Evolutionary conservation across 129 eudicot species (phyloP), one percentile per base, ranked within the genome.

Genomic region (Flaveria robusta): DNA sequence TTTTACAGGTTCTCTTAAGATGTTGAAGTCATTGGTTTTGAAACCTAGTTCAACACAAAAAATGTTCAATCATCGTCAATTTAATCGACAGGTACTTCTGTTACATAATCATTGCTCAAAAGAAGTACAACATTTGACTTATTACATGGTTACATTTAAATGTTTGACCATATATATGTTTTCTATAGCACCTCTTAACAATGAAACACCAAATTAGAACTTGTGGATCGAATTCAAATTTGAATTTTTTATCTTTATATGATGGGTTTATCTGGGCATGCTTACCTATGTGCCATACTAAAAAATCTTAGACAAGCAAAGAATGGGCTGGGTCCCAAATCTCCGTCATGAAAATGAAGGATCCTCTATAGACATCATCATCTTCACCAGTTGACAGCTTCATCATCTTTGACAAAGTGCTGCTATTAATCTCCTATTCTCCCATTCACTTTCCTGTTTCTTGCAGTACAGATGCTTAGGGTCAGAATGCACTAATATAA

Each of bases 1-100:
- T 45, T 43, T 51, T 42, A 55, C 47, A 79, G 63, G 75, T 43
- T 65, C 42, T 24, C 34, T 37, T 22, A 88, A 72, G 81, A 87
- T 85, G 96, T 24, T 90, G 83, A 77, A 74, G 68, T 79, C 87
- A 31, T 66, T 85, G 23, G 68, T 90, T 52, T 5, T 23, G 23
- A 85, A 74, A 74, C 81, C 83, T 66, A 58, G 60, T 70, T 45
- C 77, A 42, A 50, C 71, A 67, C 79, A 37, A 15, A 75, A 34
- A 42, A 3, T 52, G 63, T 70, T 77, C 73, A 83, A 27, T 39
- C 85, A 58, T 29, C 0, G 34, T 29, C 34, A 29, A 29, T 4
- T 29, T 29, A 29, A 29, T 29, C 34, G 4, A 39, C 81, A 47
- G 90, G 92, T 85, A 62, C 39, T 10, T 59, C 46, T 22, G 13